phyloP scores from a whole-genome alignment of 257 asterid species.

The Gardenia jasminoides region DNA sequence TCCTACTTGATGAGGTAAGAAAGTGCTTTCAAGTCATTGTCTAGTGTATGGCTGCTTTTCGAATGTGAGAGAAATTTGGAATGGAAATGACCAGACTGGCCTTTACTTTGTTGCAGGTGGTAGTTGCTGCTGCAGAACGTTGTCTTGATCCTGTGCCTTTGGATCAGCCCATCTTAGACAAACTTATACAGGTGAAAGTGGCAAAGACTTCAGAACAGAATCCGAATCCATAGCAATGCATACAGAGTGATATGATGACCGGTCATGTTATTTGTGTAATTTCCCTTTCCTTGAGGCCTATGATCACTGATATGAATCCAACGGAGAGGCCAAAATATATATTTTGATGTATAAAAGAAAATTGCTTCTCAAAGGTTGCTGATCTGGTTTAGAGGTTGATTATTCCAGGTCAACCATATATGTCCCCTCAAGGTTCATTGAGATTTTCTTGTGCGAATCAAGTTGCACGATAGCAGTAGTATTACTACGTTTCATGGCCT shows the following conservation, averaged over 20 bases:
- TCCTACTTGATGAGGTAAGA: slow-evolving; percentile 92
- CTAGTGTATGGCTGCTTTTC: background rate
- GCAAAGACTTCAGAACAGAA: slow-evolving; percentile 50
- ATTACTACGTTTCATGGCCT: background rate
- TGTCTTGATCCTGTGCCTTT: slow-evolving; percentile 79
- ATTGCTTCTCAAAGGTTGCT: background rate
- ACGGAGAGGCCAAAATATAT: background rate
- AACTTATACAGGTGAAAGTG: slow-evolving; percentile 77
- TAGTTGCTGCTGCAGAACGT: slow-evolving; percentile 83
- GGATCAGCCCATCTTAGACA: slow-evolving; percentile 82
- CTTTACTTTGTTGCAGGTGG: slow-evolving; percentile 55
- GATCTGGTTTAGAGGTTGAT: no score
- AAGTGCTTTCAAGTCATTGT: background rate
- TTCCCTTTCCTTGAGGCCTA: background rate
- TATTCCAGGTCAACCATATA: no score
- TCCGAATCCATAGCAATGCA: background rate
- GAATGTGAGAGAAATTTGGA: background rate
- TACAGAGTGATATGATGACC: background rate
- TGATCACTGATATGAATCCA: background rate
- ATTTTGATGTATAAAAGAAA: background rate
- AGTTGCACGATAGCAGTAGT: no score
- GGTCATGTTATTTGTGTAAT: background rate
- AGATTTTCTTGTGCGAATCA: no score
- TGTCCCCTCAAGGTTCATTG: no score
- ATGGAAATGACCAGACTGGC: slow-evolving; percentile 4